Percentiles rank a stretch among this genome's conserved stretches.
Evolutionary conservation across 441 rosid genomes (phyloP).

Genomic region (Aquilaria agallochum): DNA sequence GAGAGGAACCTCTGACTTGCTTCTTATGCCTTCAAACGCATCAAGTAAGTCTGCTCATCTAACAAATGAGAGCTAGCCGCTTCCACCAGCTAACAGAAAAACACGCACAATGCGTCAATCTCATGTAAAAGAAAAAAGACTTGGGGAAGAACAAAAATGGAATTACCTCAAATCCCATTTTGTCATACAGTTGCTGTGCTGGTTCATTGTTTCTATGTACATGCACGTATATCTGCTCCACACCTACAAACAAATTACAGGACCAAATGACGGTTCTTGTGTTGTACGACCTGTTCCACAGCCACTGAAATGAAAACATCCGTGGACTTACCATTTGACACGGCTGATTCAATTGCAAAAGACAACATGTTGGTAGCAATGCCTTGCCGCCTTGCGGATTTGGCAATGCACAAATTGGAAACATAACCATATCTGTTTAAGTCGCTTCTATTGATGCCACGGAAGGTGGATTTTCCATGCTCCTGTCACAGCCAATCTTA

Average conservation of each 20-base stretch:
- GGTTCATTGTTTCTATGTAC: slow-evolving; percentile 57
- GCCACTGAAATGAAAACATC: not conserved
- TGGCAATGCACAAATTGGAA: slow-evolving; percentile 67
- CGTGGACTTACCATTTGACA: slow-evolving; percentile 44
- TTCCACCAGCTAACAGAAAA: slow-evolving; percentile 53
- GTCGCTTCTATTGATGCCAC: slow-evolving; percentile 35
- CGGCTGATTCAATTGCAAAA: slow-evolving; percentile 62
- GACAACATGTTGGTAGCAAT: slow-evolving; percentile 75
- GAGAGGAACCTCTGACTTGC: no score
- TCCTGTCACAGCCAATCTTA: slow-evolving; percentile 35
- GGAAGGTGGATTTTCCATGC: slow-evolving; percentile 46
- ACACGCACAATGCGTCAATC: slow-evolving; percentile 9
- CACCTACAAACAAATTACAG: slow-evolving; percentile 40
- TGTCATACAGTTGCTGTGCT: slow-evolving; percentile 60
- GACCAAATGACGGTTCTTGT: slow-evolving; percentile 6
- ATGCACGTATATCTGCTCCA: slow-evolving; percentile 63
- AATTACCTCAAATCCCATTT: slow-evolving; percentile 75
- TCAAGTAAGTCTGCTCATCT: slow-evolving; percentile 59
- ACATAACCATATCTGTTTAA: slow-evolving; percentile 65
- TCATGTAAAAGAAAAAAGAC: not conserved
- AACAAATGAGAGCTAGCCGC: slow-evolving; percentile 36
- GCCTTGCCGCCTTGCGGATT: slow-evolving; percentile 83
- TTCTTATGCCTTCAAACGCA: slow-evolving; percentile 31
- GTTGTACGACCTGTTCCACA: slow-evolving; percentile 4
- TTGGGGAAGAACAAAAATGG: slow-evolving; percentile 6